Conservation (phyloP, 768 basidiomycete species). For the Mycena filopes region DNA sequence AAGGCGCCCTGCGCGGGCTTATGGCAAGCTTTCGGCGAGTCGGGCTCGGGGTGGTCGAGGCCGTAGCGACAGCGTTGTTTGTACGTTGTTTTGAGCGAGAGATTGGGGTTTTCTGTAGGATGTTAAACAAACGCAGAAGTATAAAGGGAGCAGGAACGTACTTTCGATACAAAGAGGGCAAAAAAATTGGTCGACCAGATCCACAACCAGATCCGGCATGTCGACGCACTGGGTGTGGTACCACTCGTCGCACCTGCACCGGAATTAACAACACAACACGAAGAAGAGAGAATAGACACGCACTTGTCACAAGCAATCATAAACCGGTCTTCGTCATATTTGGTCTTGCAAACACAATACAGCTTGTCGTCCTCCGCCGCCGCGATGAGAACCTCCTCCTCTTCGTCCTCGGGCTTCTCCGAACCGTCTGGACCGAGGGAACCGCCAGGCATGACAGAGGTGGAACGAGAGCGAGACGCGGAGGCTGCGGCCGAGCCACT, state of each 20-base stretch:
- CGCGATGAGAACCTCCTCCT: slow-evolving; percentile 57
- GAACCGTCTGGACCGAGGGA: slow-evolving; percentile 51
- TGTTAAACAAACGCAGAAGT: slow-evolving; percentile 6
- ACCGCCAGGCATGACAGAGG: slow-evolving; percentile 71
- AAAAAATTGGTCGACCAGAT: slow-evolving; percentile 92
- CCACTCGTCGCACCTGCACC: slow-evolving; percentile 89
- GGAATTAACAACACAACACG: slow-evolving; percentile 12
- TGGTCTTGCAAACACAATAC: slow-evolving; percentile 90
- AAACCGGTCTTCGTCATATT: slow-evolving; percentile 85
- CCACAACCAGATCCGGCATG: slow-evolving; percentile 83
- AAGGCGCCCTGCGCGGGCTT: slow-evolving; percentile 83
- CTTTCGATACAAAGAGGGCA: slow-evolving; percentile 85
- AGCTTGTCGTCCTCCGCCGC: slow-evolving; percentile 73
- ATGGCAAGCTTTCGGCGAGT: slow-evolving; percentile 76
- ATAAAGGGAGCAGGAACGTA: slow-evolving; percentile 51
- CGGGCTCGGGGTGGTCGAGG: slow-evolving; percentile 68
- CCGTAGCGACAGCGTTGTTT: slow-evolving; percentile 83
- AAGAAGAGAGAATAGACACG: slow-evolving; percentile 39
- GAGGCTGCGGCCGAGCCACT: slow-evolving; percentile 45
- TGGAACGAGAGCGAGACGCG: slow-evolving; percentile 71
- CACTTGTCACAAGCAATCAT: slow-evolving; percentile 97
- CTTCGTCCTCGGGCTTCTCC: slow-evolving; percentile 52
- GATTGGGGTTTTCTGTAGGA: slow-evolving; percentile 63
- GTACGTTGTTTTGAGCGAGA: slow-evolving; percentile 79
- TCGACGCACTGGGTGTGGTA: slow-evolving; percentile 89